Conservation (phyloP, 345 rosid species). For the Corymbia maculata region DNA sequence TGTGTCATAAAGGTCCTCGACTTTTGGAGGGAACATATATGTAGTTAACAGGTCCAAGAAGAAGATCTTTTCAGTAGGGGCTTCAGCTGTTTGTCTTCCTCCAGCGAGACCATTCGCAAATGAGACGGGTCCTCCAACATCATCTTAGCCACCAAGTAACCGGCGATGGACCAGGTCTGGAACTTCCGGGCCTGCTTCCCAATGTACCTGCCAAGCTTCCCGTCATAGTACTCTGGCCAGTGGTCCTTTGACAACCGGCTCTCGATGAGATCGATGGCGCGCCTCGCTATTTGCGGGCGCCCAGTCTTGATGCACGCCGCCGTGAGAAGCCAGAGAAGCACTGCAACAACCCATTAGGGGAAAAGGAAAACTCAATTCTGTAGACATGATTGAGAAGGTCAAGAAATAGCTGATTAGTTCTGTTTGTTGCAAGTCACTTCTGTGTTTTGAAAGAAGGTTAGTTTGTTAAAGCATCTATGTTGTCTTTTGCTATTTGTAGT, state of each 20-base stretch:
- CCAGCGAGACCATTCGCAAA: conserved; percentile 53
- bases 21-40: not conserved
- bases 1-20: not conserved
- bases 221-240: conserved; percentile 72
- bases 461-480: not conserved
- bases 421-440: not conserved
- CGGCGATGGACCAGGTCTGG: conserved; percentile 69
- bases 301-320: conserved; percentile 66
- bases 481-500: not conserved
- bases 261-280: conserved; percentile 47
- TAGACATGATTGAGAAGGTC: not conserved
- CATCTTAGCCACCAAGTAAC: conserved; percentile 64
- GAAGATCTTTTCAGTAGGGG: conserved; percentile 51
- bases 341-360: conserved; percentile 18
- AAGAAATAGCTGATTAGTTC: not conserved
- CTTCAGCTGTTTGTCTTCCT: conserved; percentile 54
- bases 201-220: conserved; percentile 37
- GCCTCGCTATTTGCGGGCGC: conserved; percentile 54
- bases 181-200: conserved; percentile 60
- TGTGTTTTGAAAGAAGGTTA: not conserved
- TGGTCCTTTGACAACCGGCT: conserved; percentile 42
- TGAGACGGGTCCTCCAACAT: conserved; percentile 65
- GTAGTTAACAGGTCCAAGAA: conserved; percentile 37
- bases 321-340: conserved; percentile 55
- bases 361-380: not conserved